Evolutionary conservation across 2,329 filamentous ascomycete species (phyloP), one percentile per base, ranked within the genome.

Genomic region (Ophiostoma sp.): DNA sequence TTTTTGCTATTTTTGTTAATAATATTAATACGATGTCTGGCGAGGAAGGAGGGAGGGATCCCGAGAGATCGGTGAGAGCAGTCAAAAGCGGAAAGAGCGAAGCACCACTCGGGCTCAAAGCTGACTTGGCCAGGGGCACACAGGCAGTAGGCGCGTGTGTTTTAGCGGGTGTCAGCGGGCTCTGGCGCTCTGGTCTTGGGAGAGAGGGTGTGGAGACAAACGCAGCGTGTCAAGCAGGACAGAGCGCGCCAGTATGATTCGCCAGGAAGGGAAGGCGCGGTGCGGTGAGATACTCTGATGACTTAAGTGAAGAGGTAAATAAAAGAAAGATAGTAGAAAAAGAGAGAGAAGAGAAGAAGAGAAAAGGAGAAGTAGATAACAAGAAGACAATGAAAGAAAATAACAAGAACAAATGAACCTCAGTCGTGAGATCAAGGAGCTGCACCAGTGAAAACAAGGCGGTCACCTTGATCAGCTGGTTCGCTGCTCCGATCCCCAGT

Each of bases 11-110:
- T 41, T 41, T 11, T 41, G 39, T 13, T 15, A 41, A 13, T 41
- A 15, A 13, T 13, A 11, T 52, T 52, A 8, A 27, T 57, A 57
- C n/a, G 44, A 48, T 11, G 36, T 1, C 44, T 33, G 60, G 20
- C 31, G 31, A 64, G 33, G 31, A 62, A 35, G 57, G 57, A 62
- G 57, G 31, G 27, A 36, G 57, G 31, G 27, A 36, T 64, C 60
- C 60, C 60, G 60, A 64, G 60, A 35, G 60, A 64, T 36, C 60
- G 60, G 60, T 64, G 60, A 60, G 54, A 20, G 60, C 57, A 33
- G 57, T 35, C 57, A 62, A 31, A 35, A 33, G 4, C 8, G 60
- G 60, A 64, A 64, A 64, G 60, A 64, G 33, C 60, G 60, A 64
- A 31, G 60, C 60, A 33, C 33, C 60, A 64, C 60, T 15, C 54